These are phyloP conservation scores for Lichenothelia convexa DNA, from an alignment of 495 filamentous ascomycete genomes.

Conservation along the genomic window DNA sequence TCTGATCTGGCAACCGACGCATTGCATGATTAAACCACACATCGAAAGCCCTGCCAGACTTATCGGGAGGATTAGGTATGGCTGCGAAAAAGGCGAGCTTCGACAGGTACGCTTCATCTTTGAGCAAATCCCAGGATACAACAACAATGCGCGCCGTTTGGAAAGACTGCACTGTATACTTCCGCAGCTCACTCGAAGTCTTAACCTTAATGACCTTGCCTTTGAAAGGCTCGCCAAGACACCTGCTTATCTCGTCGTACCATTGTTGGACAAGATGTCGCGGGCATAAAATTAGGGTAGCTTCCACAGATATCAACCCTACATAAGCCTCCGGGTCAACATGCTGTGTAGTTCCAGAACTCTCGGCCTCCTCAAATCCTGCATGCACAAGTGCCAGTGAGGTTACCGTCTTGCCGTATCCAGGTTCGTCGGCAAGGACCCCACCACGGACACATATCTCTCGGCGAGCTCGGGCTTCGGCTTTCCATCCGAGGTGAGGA, in stretches of 20 bases:
- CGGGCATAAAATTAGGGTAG: conserved; percentile 55
- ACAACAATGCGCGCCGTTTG: conserved; percentile 38
- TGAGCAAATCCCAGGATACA: conserved; percentile 30
- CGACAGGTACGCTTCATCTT: conserved; percentile 27
- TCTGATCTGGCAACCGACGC: conserved; percentile 22
- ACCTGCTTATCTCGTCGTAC: conserved; percentile 40
- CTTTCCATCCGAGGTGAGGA: conserved; percentile 38
- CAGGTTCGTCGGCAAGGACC: conserved; percentile 57
- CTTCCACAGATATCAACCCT: conserved; percentile 32
- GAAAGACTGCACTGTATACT: conserved; percentile 23
- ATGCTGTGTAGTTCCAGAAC: background rate
- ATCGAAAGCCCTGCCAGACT: conserved; percentile 27
- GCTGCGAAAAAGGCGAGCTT: conserved; percentile 34
- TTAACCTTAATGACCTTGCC: conserved; percentile 25
- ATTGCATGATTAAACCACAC: conserved; percentile 34
- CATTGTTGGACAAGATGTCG: conserved; percentile 47
- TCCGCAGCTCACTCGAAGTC: conserved; percentile 16
- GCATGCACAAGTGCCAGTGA: conserved; percentile 45
- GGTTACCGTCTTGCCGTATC: conserved; percentile 70
- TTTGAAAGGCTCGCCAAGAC: conserved; percentile 22
- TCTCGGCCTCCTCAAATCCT: conserved; percentile 14
- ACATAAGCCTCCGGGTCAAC: too few relatives aligned
- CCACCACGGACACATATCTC: conserved; percentile 39
- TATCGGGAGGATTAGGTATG: conserved; percentile 22
- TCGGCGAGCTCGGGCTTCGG: conserved; percentile 35